A percentile compares a stretch with the other conserved stretches of the same genome.
These are phyloP conservation scores for Protomyces gravidus DNA, from an alignment of 1,139 yeast genomes.

Conservation along the genomic window DNA sequence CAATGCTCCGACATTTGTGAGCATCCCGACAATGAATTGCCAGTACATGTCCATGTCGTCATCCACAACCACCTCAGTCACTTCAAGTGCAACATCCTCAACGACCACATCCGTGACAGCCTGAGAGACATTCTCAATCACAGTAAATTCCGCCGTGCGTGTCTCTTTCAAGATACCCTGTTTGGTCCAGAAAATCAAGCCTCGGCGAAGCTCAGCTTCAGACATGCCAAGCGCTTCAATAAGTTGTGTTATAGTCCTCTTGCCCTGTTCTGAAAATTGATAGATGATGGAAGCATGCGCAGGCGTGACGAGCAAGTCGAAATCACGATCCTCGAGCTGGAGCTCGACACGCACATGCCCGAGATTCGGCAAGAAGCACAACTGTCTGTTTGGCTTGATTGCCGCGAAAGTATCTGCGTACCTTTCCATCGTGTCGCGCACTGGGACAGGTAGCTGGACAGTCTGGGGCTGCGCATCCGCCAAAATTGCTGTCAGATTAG, in stretches of 20 bases:
- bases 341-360: conserved; percentile 64
- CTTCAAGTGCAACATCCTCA: conserved; percentile 34
- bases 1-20: conserved; percentile 52
- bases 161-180: conserved; percentile 37
- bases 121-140: conserved; percentile 36
- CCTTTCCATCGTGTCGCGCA: conserved; percentile 43
- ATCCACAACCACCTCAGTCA: conserved; percentile 38
- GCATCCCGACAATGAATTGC: conserved; percentile 50
- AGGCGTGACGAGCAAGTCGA: conserved; percentile 55
- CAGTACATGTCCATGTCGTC: conserved; percentile 45
- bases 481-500: conserved; percentile 40
- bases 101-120: conserved; percentile 27
- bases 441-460: conserved; percentile 49
- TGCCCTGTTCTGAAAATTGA: conserved; percentile 47
- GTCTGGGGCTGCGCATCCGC: conserved; percentile 51
- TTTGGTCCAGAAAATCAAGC: conserved; percentile 39
- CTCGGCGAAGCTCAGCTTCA: conserved; percentile 36
- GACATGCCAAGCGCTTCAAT: not conserved
- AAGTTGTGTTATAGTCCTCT: conserved; percentile 20
- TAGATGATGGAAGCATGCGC: conserved; percentile 64
- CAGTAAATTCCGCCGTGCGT: conserved; percentile 33
- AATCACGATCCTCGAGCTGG: conserved; percentile 47
- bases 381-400: conserved; percentile 54
- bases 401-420: conserved; percentile 48
- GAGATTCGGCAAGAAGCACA: conserved; percentile 55